These are phyloP conservation scores for Sporothrix variecibatus DNA, from an alignment of 2,329 filamentous ascomycete species.

Conservation along the genomic window DNA sequence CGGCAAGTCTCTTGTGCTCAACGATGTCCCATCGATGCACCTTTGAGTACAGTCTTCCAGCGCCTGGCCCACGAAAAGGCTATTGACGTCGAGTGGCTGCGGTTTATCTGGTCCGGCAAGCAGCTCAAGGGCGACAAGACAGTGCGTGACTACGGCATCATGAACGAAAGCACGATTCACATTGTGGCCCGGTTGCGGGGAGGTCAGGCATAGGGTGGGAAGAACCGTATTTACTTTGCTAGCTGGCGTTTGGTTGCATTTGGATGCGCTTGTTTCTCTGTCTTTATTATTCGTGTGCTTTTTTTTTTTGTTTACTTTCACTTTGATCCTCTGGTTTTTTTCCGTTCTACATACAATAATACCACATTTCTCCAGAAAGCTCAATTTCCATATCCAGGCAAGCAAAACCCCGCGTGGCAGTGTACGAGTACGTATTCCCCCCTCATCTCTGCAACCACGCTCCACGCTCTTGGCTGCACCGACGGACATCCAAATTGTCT, in stretches of 20 bases:
- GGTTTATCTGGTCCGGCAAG: slow-evolving; percentile 24
- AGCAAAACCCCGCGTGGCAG: not conserved
- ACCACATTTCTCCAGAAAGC: not conserved
- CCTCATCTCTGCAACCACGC: not conserved
- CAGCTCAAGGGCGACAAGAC: slow-evolving; percentile 13
- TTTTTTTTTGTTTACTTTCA: not conserved
- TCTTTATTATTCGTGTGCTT: not conserved
- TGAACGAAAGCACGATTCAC: slow-evolving; percentile 26
- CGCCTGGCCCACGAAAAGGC: slow-evolving; percentile 15
- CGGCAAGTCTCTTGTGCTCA: slow-evolving; percentile 4
- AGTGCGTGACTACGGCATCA: slow-evolving; percentile 22
- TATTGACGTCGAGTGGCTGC: slow-evolving; percentile 19
- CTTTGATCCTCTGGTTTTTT: not conserved
- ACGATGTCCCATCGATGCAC: not conserved
- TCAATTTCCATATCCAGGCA: not conserved
- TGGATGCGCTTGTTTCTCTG: too few species aligned
- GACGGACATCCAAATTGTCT: not conserved
- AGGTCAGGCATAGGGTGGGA: not conserved
- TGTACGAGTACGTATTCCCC: not conserved
- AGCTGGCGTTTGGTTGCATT: not conserved
- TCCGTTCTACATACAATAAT: not conserved
- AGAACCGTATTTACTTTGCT: not conserved
- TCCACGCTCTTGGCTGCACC: not conserved
- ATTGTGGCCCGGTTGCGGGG: slow-evolving; percentile 18
- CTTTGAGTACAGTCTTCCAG: not conserved